Base-by-base conservation (phyloP, 2,329 filamentous ascomycete genomes). In the Pseudocercospora macadamiae region DNA sequence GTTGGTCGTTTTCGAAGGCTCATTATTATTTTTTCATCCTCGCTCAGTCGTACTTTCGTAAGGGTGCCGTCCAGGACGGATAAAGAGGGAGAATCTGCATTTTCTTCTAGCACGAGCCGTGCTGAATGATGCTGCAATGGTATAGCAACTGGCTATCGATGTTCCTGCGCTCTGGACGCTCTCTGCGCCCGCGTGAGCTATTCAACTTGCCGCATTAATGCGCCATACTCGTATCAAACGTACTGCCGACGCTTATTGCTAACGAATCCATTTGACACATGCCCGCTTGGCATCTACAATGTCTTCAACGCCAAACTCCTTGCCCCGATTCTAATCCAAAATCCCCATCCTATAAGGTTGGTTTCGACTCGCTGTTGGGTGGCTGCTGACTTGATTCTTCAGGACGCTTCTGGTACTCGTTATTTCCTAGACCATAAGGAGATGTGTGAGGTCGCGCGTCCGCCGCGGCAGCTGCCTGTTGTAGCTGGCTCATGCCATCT, bases 341-440 rank as follows among this genome's bases (percentile, higher is more conserved):
- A n/a, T n/a, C n/a, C 14, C 28, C 18, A 26, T 53, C 25, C 54
- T 64, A 60, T 16, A 52, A 57, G 48, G 57, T 25, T 45, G 53
- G 48, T 36, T 61, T 63, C 25, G 62, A 30, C 18, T 62, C 55
- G 19, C 26, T 49, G 18, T 19, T 51, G 9, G 59, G 16, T 26
- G 47, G n/a, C 4, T n/a, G 23, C 28, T 49, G 26, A 32, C 14
- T 34, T 30, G 47, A 49, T 12, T 49, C 26, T 9, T 49, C 47
- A 9, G 44, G 53, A 25, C 51, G 36, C 45, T 59, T 59, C 23
- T 44, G 53, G 25, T 64, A 67, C 23, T 68, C 60, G 23, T 55
- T 61, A 8, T 49, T 49, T 26, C 66, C 66, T 7, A 69, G 57
- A 14, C 68, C 68, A 48, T 71, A 71, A 6, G 67, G 66, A 47